Percentiles rank a stretch among this genome's conserved stretches.
Conservation (phyloP, 371 early-diverging fungal species). For the Rhizopus arrhizus region DNA sequence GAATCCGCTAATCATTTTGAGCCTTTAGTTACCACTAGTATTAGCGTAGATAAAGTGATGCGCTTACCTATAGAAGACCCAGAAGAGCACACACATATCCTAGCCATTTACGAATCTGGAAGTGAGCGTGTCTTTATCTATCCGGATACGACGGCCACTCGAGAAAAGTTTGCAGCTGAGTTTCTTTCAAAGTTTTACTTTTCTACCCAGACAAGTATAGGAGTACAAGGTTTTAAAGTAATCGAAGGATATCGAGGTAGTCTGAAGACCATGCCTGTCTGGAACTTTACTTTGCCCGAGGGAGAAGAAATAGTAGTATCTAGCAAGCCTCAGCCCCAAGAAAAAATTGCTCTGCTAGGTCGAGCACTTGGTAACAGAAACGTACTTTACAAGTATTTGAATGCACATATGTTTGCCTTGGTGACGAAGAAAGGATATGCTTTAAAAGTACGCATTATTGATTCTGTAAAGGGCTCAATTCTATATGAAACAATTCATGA, state of each 20-base stretch:
- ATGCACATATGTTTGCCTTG: constrained; percentile 83
- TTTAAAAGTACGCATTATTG: constrained; percentile 74
- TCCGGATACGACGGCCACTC: constrained; percentile 58
- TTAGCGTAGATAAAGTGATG: constrained; percentile 55
- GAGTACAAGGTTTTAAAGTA: constrained; percentile 55
- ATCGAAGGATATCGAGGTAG: constrained; percentile 56
- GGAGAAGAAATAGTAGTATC: constrained; percentile 60
- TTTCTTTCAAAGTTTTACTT: constrained; percentile 61
- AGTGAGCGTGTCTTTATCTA: constrained; percentile 61
- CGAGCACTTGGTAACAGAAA: constrained; percentile 91
- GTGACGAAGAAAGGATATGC: constrained; percentile 48
- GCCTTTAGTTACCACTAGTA: constrained; percentile 50
- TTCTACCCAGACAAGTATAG: constrained; percentile 44
- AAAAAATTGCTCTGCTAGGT: constrained; percentile 83
- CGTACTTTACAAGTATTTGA: constrained; percentile 95
- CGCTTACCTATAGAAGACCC: constrained; percentile 70
- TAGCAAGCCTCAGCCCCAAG: constrained; percentile 38
- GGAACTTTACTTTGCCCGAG: constrained; percentile 62
- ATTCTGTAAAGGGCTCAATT: constrained; percentile 85
- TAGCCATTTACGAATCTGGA: constrained; percentile 63
- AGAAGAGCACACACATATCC: constrained; percentile 64
- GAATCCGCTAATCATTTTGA: constrained; percentile 50
- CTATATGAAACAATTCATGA: constrained; percentile 71
- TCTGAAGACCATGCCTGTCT: constrained; percentile 54
- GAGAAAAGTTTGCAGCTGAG: constrained; percentile 42